Percentiles rank a stretch among this genome's conserved stretches.
Evolutionary conservation across 345 rosid genomes (phyloP).

Genomic region (Ailanthus altissimus): DNA sequence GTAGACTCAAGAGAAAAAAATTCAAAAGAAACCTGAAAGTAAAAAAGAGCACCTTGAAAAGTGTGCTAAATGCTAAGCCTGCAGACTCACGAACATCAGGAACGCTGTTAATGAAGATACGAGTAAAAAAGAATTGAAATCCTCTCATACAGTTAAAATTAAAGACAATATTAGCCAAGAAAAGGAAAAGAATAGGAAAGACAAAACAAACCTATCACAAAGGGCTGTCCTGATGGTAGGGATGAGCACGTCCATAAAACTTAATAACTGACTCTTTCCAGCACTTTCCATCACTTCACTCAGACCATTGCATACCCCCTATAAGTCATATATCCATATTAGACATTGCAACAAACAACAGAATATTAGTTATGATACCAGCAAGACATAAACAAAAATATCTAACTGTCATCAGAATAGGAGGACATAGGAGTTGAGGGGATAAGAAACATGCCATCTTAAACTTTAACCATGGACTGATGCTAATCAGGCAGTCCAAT

Average conservation of each 20-base stretch:
- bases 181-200: not conserved
- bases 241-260: conserved; percentile 94
- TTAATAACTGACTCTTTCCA: conserved; percentile 83
- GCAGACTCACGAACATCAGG: conserved; percentile 98
- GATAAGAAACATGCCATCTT: not conserved
- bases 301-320: conserved; percentile 98
- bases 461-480: not conserved
- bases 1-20: not conserved
- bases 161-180: not conserved
- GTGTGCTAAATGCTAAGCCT: conserved; percentile 94
- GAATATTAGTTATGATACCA: not conserved
- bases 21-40: conserved; percentile 16
- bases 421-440: not conserved
- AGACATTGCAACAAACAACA: conserved; percentile 13
- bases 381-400: not conserved
- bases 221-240: conserved; percentile 94
- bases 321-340: conserved; percentile 27
- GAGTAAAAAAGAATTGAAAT: not conserved
- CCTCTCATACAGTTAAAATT: not conserved
- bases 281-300: conserved; percentile 99
- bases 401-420: not conserved
- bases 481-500: not conserved
- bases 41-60: conserved; percentile 69
- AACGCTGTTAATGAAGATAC: conserved; percentile 40
- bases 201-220: conserved; percentile 74